Evolutionary conservation across 345 rosid genomes (phyloP).

Genomic region (Citrus sp.): DNA sequence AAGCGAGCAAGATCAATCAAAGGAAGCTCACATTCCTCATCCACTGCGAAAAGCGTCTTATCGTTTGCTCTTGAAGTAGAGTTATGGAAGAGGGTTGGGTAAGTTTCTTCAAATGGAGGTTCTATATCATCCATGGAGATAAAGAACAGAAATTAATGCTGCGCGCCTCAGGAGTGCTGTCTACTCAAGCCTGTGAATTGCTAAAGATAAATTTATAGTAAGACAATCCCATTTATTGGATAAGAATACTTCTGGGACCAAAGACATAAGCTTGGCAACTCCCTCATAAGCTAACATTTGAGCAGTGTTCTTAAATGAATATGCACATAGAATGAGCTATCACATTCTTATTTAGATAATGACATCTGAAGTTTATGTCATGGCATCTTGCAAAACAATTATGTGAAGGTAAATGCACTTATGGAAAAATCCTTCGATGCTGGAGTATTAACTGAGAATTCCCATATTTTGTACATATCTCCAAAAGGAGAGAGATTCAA

Average conservation of each 20-base stretch:
- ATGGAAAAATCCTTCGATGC: too few relatives aligned
- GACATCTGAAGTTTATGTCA: background rate
- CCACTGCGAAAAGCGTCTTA: background rate
- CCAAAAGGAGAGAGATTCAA: background rate
- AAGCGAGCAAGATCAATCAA: slow-evolving; percentile 46
- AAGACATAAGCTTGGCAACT: background rate
- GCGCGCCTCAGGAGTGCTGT: background rate
- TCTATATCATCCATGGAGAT: slow-evolving; percentile 22
- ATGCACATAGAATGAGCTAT: too few relatives aligned
- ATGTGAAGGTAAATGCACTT: background rate
- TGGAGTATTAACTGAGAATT: too few relatives aligned
- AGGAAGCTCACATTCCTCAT: slow-evolving; percentile 39
- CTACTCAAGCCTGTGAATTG: background rate
- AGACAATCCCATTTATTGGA: background rate
- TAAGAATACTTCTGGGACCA: background rate
- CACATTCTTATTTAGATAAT: too few relatives aligned
- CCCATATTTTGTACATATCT: too few relatives aligned
- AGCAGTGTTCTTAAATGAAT: too few relatives aligned
- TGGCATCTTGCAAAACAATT: background rate
- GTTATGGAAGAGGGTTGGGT: slow-evolving; percentile 18
- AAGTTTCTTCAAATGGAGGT: slow-evolving; percentile 33
- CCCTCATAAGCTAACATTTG: too few relatives aligned
- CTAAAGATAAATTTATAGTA: background rate
- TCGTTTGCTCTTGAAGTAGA: background rate
- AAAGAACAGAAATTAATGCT: background rate